Conservation (phyloP, 169 alveolate species). For the Hepatocystis sp. region DNA sequence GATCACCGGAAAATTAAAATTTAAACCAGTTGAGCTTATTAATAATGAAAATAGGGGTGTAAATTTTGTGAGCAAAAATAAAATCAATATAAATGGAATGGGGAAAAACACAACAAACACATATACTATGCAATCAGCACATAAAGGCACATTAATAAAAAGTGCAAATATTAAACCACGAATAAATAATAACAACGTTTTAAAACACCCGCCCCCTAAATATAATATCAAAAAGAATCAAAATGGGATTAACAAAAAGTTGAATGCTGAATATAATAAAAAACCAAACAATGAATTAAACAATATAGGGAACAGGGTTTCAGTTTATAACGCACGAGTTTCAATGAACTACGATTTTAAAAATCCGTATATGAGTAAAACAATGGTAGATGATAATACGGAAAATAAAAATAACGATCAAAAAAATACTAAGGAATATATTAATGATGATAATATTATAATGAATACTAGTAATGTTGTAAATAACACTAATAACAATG, state of each 20-base stretch:
- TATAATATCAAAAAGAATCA: slow-evolving; percentile 30
- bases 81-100: slow-evolving; percentile 15
- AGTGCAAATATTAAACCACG: slow-evolving; percentile 26
- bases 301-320: slow-evolving; percentile 2
- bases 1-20: slow-evolving; percentile 27
- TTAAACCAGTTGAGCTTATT: slow-evolving; percentile 35
- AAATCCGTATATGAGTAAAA: slow-evolving; percentile 11
- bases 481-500: neutral
- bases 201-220: slow-evolving; percentile 43
- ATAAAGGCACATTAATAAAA: slow-evolving; percentile 16
- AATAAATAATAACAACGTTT: slow-evolving; percentile 17
- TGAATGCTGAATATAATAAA: slow-evolving; percentile 4
- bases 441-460: slow-evolving; percentile 1
- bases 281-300: slow-evolving; percentile 7
- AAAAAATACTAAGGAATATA: neutral
- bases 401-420: slow-evolving; percentile 3
- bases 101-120: slow-evolving; percentile 9
- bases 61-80: slow-evolving; percentile 36
- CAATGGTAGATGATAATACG: neutral
- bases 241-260: slow-evolving; percentile 5
- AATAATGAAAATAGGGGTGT: slow-evolving; percentile 60
- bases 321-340: slow-evolving; percentile 8
- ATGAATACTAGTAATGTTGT: neutral
- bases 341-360: neutral
- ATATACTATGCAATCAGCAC: neutral